These are phyloP conservation scores for Pleurotus djamor DNA, from an alignment of 768 basidiomycete species.

Conservation along the genomic window DNA sequence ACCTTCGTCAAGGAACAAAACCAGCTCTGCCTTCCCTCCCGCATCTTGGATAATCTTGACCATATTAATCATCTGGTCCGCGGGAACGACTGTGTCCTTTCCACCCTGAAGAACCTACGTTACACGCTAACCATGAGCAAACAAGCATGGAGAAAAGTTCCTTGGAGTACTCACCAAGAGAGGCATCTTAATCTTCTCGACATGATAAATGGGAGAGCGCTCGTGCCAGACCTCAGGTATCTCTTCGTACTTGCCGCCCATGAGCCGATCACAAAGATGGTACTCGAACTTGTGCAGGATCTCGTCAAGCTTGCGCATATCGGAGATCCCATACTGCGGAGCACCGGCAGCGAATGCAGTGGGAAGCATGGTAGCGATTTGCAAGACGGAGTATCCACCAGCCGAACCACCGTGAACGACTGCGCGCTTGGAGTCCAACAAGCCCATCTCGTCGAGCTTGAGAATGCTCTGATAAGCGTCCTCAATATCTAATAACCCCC, in stretches of 20 bases:
- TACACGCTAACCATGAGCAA: neutral
- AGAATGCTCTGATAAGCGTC: slow-evolving; percentile 43
- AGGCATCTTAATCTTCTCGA: slow-evolving; percentile 45
- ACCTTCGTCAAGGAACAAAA: slow-evolving; percentile 47
- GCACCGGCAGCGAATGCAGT: slow-evolving; percentile 44
- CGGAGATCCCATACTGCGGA: slow-evolving; percentile 50
- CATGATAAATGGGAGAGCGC: slow-evolving; percentile 51
- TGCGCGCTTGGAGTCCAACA: slow-evolving; percentile 43
- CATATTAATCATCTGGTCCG: slow-evolving; percentile 43
- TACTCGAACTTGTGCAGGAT: slow-evolving; percentile 59
- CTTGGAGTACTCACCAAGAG: slow-evolving; percentile 39
- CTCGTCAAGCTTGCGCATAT: slow-evolving; percentile 42
- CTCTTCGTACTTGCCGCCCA: slow-evolving; percentile 48
- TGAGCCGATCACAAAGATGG: slow-evolving; percentile 39
- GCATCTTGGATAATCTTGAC: slow-evolving; percentile 33
- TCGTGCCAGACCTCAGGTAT: slow-evolving; percentile 45
- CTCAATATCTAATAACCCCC: slow-evolving; percentile 52
- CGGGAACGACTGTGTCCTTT: slow-evolving; percentile 47
- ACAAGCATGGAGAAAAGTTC: neutral
- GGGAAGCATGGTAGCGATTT: slow-evolving; percentile 26
- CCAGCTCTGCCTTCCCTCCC: slow-evolving; percentile 36
- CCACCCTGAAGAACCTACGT: slow-evolving; percentile 49
- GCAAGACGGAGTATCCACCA: slow-evolving; percentile 54
- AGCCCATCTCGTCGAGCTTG: slow-evolving; percentile 31
- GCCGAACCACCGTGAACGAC: slow-evolving; percentile 56